Evolutionary conservation across 225 moss, liverwort and hornwort species (phyloP).

Genomic region (Polytrichum commune): DNA sequence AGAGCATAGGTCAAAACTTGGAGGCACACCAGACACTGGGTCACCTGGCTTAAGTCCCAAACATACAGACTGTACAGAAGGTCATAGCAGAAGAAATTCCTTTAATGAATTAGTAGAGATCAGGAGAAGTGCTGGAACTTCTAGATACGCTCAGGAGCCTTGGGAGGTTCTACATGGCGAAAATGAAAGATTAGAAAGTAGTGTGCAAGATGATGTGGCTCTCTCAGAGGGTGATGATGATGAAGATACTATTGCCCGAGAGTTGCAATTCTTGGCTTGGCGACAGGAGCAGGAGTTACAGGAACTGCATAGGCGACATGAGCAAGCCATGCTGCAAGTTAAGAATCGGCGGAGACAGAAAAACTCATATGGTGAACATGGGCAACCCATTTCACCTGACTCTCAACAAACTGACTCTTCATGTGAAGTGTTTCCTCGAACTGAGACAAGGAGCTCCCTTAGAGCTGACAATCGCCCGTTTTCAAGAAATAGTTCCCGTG

Average conservation of each 20-base stretch:
- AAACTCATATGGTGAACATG: conserved; percentile 4
- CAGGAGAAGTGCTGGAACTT: conserved; percentile 48
- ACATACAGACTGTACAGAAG: conserved; percentile 19
- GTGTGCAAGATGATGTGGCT: conserved; percentile 37
- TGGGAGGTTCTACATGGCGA: conserved; percentile 51
- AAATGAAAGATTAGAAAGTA: conserved; percentile 37
- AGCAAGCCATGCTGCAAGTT: conserved; percentile 41
- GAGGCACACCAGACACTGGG: conserved; percentile 35
- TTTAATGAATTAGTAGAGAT: conserved; percentile 63
- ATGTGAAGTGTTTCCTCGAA: conserved; percentile 19
- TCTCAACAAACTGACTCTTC: conserved; percentile 31
- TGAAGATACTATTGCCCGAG: conserved; percentile 41
- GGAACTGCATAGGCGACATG: conserved; percentile 46
- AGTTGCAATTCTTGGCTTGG: conserved; percentile 47
- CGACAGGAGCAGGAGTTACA: conserved; percentile 44
- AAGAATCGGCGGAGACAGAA: conserved; percentile 39
- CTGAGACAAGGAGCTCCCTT: conserved; percentile 9
- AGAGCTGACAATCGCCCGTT: conserved; percentile 18
- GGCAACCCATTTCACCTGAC: conserved; percentile 25
- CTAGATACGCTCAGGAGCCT: conserved; percentile 47
- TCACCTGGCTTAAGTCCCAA: conserved; percentile 43
- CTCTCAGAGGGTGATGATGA: conserved; percentile 47
- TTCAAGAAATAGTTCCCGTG: conserved; percentile 34
- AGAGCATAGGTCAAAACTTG: conserved; percentile 41
- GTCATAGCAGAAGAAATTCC: conserved; percentile 21